Evolutionary conservation across 1,139 yeast genomes (phyloP), one percentile per base, ranked within the genome.

Genomic region (Petasospora rhodanensis): DNA sequence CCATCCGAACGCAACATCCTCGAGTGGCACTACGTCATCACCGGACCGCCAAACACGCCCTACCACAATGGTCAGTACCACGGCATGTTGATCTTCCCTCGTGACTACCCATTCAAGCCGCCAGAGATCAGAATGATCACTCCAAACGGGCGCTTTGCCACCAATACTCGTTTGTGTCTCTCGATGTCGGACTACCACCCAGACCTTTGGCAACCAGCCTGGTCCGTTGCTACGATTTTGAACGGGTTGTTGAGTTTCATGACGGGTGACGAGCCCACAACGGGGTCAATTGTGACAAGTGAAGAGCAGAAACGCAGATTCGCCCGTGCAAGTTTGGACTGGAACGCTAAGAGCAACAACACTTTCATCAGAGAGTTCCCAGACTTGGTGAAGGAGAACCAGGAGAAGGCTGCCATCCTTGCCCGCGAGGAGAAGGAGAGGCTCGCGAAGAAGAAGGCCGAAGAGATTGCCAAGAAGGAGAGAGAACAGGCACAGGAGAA

Each of bases 111-210:
- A 0, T 87, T 82, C 64, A 79, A 82, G 48, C 97, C 97, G 4
- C 96, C 96, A 1, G 76, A 94, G 15, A 89, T 89, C 38, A 70
- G 84, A 34, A 87, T 89, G 89, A 64, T 78, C 34, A 89, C 96
- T 0, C 96, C 96, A 4, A 81, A 77, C 42, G 85, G 86, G 4
- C 66, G 94, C 28, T 84, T 89, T 56, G 74, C 78, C 43, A 74
- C 86, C 33, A 82, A 83, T 54, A 75, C 86, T 7, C 66, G 95
- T 29, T 68, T 89, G 29, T 89, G 97, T 61, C 64, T 89, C 31
- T 78, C 87, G 26, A 87, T 89, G 79, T 79, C 91, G 49, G 96
- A 89, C 56, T 87, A 77, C 58, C 97, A 89, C 50, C 96, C 96
- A 7, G 91, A 85, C 55, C 66, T 83, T 1, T 87, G 96, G 96